A percentile compares a stretch with the other conserved stretches of the same genome.
Evolutionary conservation across 495 filamentous ascomycete species (phyloP).

Genomic region (Podospora tetraspora): DNA sequence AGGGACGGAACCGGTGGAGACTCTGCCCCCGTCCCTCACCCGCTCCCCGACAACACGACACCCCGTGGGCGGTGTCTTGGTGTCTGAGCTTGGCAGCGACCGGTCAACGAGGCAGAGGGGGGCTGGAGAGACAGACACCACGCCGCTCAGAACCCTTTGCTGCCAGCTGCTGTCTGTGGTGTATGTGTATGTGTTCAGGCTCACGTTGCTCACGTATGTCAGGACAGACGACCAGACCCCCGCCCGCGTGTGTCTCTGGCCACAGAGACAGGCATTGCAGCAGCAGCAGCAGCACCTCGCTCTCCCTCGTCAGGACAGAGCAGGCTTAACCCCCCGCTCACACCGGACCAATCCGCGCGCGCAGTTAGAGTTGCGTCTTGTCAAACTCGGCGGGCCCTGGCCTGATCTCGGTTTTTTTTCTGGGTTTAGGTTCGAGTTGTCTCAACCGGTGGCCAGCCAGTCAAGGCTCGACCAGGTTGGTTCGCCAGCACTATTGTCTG

Average conservation of each 20-base stretch:
- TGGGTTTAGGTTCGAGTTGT: not conserved
- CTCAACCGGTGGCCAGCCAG: not conserved
- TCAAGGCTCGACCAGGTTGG: not conserved
- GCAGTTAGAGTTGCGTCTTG: not conserved
- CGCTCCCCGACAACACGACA: not conserved
- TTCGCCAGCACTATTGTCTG: not conserved
- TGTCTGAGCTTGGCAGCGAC: not conserved
- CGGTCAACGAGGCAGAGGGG: not conserved
- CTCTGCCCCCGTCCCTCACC: not conserved
- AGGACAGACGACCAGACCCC: not conserved
- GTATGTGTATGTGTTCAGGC: conserved; percentile 3
- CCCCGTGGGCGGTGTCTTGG: conserved; percentile 1
- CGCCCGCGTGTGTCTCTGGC: not conserved
- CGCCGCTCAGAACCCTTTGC: not conserved
- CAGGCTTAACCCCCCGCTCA: not conserved
- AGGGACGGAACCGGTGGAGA: not conserved
- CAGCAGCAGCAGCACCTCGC: not conserved
- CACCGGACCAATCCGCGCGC: not conserved
- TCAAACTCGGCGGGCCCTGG: not conserved
- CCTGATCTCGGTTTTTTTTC: not conserved
- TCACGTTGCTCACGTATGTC: conserved; percentile 6
- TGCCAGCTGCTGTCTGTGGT: conserved; percentile 6
- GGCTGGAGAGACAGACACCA: not conserved
- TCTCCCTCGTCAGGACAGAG: not conserved
- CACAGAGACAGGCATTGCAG: conserved; percentile 13